phyloP scores from a whole-genome alignment of 768 basidiomycete species.

The Leccinum pellstonianum region DNA sequence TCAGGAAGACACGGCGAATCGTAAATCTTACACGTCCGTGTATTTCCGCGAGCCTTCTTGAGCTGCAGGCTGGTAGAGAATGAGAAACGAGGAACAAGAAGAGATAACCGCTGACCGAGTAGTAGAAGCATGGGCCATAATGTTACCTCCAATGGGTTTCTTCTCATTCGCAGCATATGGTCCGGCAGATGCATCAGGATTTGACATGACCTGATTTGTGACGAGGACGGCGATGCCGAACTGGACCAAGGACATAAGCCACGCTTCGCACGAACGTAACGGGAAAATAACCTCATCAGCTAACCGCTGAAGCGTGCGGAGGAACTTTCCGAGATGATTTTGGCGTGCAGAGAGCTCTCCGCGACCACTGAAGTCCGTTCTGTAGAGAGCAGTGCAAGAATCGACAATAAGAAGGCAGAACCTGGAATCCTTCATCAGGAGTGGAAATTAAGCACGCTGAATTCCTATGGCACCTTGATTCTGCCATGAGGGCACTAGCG shows the following conservation, averaged over 20 bases:
- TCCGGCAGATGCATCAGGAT: conserved; percentile 88
- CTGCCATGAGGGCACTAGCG: conserved; percentile 98
- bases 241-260: conserved; percentile 40
- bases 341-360: conserved; percentile 95
- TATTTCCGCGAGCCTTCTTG: conserved; percentile 88
- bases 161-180: conserved; percentile 90
- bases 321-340: conserved; percentile 92
- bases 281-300: conserved; percentile 90
- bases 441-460: conserved; percentile 10
- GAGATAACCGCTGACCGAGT: conserved; percentile 60
- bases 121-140: conserved; percentile 98
- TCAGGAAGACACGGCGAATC: conserved; percentile 98
- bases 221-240: conserved; percentile 98
- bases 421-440: conserved; percentile 41
- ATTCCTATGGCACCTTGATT: conserved; percentile 71
- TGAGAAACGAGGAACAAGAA: conserved; percentile 7
- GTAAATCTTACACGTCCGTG: conserved; percentile 94
- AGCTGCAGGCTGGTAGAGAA: conserved; percentile 65
- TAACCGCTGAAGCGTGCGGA: conserved; percentile 87
- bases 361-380: conserved; percentile 93
- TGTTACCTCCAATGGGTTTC: conserved; percentile 99
- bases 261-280: conserved; percentile 4
- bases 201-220: conserved; percentile 99
- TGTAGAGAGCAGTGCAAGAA: conserved; percentile 92
- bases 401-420: conserved; percentile 97